phyloP scores from a whole-genome alignment of 202 grass and related monocot genomes.

The Miscanthus sacchariflorus region DNA sequence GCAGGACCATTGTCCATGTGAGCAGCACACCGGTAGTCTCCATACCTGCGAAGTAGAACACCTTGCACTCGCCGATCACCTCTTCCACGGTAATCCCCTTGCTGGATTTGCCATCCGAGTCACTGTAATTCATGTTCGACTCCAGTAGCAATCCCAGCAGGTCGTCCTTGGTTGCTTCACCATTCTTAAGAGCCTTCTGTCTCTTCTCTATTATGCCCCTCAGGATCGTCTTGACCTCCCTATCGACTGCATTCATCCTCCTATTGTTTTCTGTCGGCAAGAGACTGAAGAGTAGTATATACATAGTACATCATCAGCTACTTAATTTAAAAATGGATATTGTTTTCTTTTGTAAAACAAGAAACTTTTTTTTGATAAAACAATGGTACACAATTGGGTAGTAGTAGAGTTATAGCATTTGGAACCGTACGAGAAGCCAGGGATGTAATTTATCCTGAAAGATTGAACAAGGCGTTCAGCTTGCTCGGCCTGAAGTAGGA shows the following conservation, averaged over 20 bases:
- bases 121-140: not conserved
- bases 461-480: not conserved
- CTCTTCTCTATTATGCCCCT: not conserved
- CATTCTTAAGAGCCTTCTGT: not conserved
- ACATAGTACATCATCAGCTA: not conserved
- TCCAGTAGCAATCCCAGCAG: not conserved
- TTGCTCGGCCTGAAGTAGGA: slow-evolving; percentile 1
- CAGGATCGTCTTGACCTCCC: not conserved
- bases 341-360: not conserved
- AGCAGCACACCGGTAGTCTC: slow-evolving; percentile 36
- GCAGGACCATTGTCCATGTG: slow-evolving; percentile 59
- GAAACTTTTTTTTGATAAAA: not conserved
- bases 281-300: not conserved
- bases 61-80: slow-evolving; percentile 9
- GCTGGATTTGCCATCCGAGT: slow-evolving; percentile 3
- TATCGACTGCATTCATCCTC: not conserved
- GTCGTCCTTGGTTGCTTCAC: not conserved
- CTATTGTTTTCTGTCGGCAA: not conserved
- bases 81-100: not conserved
- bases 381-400: not conserved
- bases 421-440: slow-evolving; percentile 11
- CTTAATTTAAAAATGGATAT: not conserved
- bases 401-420: not conserved
- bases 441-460: not conserved
- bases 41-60: not conserved